These are phyloP conservation scores for Lentinula raphanica DNA, from an alignment of 768 basidiomycete genomes.

Conservation along the genomic window DNA sequence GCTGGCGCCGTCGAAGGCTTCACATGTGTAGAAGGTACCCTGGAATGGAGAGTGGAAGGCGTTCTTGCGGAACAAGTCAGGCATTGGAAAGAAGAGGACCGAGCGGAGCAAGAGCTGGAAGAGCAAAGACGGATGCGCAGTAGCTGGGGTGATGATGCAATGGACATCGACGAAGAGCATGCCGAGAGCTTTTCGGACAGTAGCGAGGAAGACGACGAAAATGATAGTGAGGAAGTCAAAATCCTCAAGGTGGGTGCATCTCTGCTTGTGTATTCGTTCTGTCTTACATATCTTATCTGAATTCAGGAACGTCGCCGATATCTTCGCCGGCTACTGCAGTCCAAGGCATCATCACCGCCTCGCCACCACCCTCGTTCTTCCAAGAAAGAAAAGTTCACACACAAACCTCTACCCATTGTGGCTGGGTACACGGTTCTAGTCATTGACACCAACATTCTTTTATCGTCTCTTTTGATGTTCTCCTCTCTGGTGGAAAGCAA, in stretches of 20 bases:
- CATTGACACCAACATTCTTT: constrained; percentile 90
- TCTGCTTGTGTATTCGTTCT: constrained; percentile 7
- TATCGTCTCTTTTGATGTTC: constrained; percentile 75
- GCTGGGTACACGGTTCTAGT: constrained; percentile 89
- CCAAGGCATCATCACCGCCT: constrained; percentile 27
- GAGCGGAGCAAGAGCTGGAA: constrained; percentile 61
- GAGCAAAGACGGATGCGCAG: constrained; percentile 58
- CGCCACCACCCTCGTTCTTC: constrained; percentile 15
- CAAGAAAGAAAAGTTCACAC: constrained; percentile 24
- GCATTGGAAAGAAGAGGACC: constrained; percentile 66
- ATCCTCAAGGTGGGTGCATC: constrained; percentile 66
- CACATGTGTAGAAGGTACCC: constrained; percentile 52
- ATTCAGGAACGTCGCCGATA: constrained; percentile 73
- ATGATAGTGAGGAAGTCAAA: constrained; percentile 68
- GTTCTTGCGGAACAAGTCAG: constrained; percentile 62
- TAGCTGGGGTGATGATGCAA: constrained; percentile 61
- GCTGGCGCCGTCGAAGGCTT: constrained; percentile 73
- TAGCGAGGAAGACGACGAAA: constrained; percentile 51
- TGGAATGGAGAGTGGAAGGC: constrained; percentile 62
- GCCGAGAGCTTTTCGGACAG: constrained; percentile 40
- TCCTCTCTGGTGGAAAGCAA: constrained; percentile 71
- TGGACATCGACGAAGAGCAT: constrained; percentile 66
- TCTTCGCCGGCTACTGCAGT: constrained; percentile 60
- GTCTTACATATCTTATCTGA: constrained; percentile 13
- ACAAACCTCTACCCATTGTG: constrained; percentile 49